Base-by-base conservation (phyloP, 179 eudicot species). In the Spergularia azorica region DNA sequence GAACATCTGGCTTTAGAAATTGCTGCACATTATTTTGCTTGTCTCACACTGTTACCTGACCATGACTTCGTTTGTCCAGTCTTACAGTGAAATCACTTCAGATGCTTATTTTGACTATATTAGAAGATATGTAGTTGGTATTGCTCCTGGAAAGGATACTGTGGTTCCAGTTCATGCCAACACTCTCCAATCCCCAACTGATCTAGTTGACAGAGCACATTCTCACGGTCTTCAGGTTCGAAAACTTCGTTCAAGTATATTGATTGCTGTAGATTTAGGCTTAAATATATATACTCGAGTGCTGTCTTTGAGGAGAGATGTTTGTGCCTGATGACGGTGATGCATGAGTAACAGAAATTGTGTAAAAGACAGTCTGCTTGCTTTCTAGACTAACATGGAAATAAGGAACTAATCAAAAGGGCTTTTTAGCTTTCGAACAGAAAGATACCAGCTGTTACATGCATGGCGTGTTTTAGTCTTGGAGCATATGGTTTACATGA, bases 91-190 rank as follows among this genome's bases (percentile, higher is more conserved):
- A 79, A 91, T 96, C 87, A 96, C 98, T 74, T 96, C 99, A 16
- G 96, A 96, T 79, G 80, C 75, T 48, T 96, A 94, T 75, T 79
- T 96, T 5, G 88, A 91, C 81, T 90, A 79, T 78, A 89, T 96
- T 55, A 89, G 81, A 79, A 81, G 89, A 9, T 96, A 90, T 66
- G 92, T 91, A 0, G 91, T 91, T 56, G 99, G 98, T 39, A 89
- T 96, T 79, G 99, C 98, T 84, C 99, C 99, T 32, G 89, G 93
- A 91, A 96, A 94, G 86, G 99, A 96, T 70, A 90, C 92, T 12
- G 18, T 93, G 46, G 94, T 90, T 82, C 92, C 96, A 52, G 93
- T 77, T 16, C 77, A 21, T 46, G 76, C 88, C 73, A 90, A 88
- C 78, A 85, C 90, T 81, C 78, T 87, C 79, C 89, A 86, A 76